Conservation (phyloP, 2,329 filamentous ascomycete genomes). For the Xylaria sp. region DNA sequence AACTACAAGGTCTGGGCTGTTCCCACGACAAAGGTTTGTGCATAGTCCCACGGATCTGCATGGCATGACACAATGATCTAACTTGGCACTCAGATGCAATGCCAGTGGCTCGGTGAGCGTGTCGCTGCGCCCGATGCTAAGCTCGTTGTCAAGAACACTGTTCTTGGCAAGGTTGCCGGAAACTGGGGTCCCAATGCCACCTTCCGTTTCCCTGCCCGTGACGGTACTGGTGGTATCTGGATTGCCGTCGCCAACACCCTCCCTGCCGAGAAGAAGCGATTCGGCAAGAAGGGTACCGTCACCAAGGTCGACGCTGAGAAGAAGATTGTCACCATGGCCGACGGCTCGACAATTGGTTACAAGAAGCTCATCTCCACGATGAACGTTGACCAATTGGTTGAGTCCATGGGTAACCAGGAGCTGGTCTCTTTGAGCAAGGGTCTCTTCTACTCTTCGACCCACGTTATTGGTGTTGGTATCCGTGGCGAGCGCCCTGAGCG, state of each 20-base stretch:
- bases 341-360: constrained; percentile 86
- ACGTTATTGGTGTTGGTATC: constrained; percentile 94
- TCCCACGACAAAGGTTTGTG: constrained; percentile 82
- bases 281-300: constrained; percentile 79
- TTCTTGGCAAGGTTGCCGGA: constrained; percentile 91
- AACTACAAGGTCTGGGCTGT: constrained; percentile 99
- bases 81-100: constrained; percentile 77
- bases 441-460: constrained; percentile 93
- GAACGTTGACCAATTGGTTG: constrained; percentile 82
- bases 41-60: background rate
- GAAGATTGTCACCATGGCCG: constrained; percentile 75
- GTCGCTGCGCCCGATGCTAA: constrained; percentile 96
- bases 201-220: constrained; percentile 94
- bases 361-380: constrained; percentile 93
- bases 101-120: constrained; percentile 95
- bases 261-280: constrained; percentile 84
- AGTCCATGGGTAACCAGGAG: constrained; percentile 83
- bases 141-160: constrained; percentile 85
- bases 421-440: constrained; percentile 78
- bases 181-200: constrained; percentile 98
- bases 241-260: constrained; percentile 92
- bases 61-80: constrained; percentile 7
- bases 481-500: constrained; percentile 86
- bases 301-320: constrained; percentile 79
- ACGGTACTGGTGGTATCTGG: constrained; percentile 98